A percentile compares a stretch with the other conserved stretches of the same genome.
phyloP scores from a whole-genome alignment of 2,329 filamentous ascomycete genomes.

The Pseudogymnoascus sp. region DNA sequence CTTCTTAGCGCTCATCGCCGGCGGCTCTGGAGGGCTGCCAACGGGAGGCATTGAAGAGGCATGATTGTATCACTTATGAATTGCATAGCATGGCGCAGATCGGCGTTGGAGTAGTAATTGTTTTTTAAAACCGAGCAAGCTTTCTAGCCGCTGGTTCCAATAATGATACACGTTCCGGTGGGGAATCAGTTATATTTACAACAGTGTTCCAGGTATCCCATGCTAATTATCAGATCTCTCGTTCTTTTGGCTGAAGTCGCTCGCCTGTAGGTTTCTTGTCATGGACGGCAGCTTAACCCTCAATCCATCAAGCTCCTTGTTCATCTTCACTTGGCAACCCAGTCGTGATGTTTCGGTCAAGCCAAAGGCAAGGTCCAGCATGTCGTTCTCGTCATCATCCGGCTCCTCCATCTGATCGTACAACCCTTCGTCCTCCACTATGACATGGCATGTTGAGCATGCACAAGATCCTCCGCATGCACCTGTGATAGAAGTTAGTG shows the following conservation, averaged over 20 bases:
- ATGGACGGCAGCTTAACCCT: constrained; percentile 80
- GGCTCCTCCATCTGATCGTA: constrained; percentile 57
- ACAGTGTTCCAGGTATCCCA: constrained; percentile 6
- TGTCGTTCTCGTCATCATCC: constrained; percentile 60
- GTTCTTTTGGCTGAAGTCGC: constrained; percentile 62
- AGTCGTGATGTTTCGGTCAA: constrained; percentile 58
- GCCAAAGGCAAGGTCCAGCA: constrained; percentile 67
- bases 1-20: constrained; percentile 82
- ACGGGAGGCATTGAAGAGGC: constrained; percentile 52
- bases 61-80: constrained; percentile 21
- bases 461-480: constrained; percentile 82
- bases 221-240: constrained; percentile 13
- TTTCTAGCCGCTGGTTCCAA: not conserved
- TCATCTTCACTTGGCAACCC: constrained; percentile 64
- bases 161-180: not conserved
- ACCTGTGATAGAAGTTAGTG: constrained; percentile 35
- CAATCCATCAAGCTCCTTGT: constrained; percentile 78
- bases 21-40: constrained; percentile 51
- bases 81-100: constrained; percentile 10
- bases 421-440: constrained; percentile 54
- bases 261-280: constrained; percentile 93
- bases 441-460: constrained; percentile 69
- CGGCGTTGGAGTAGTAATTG: constrained; percentile 3
- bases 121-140: not conserved
- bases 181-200: constrained; percentile 1